These are phyloP conservation scores for Russula olivacea DNA, from an alignment of 768 basidiomycete genomes.

Conservation along the genomic window DNA sequence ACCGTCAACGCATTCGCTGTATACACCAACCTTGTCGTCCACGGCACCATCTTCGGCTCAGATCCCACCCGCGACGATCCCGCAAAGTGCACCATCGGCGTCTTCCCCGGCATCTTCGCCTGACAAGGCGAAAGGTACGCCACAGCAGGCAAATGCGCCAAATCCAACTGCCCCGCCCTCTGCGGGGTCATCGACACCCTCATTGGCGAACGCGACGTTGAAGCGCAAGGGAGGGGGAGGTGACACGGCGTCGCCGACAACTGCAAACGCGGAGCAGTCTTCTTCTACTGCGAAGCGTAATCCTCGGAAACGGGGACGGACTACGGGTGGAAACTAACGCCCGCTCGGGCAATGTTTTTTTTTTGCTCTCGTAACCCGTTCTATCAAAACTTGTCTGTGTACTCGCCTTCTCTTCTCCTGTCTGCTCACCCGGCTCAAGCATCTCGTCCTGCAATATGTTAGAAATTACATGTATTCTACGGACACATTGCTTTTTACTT, in stretches of 20 bases:
- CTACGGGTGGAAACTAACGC: slow-evolving; percentile 40
- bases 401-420: neutral
- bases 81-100: slow-evolving; percentile 23
- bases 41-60: slow-evolving; percentile 18
- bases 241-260: slow-evolving; percentile 47
- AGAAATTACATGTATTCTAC: slow-evolving; percentile 26
- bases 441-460: slow-evolving; percentile 25
- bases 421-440: slow-evolving; percentile 12
- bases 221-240: slow-evolving; percentile 33
- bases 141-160: slow-evolving; percentile 24
- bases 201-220: slow-evolving; percentile 29
- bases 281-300: slow-evolving; percentile 43
- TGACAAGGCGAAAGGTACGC: slow-evolving; percentile 24
- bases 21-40: slow-evolving; percentile 18
- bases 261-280: slow-evolving; percentile 40
- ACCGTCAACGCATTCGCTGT: slow-evolving; percentile 22
- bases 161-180: slow-evolving; percentile 18
- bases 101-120: slow-evolving; percentile 17
- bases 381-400: slow-evolving; percentile 4
- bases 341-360: slow-evolving; percentile 7
- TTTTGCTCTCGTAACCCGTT: neutral
- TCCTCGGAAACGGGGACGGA: slow-evolving; percentile 52
- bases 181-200: slow-evolving; percentile 28
- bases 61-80: slow-evolving; percentile 39
- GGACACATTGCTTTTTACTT: slow-evolving; percentile 17